A percentile compares a stretch with the other conserved stretches of the same genome.
Evolutionary conservation across 2,329 filamentous ascomycete species (phyloP).

Genomic region (Botryotinia convoluta): DNA sequence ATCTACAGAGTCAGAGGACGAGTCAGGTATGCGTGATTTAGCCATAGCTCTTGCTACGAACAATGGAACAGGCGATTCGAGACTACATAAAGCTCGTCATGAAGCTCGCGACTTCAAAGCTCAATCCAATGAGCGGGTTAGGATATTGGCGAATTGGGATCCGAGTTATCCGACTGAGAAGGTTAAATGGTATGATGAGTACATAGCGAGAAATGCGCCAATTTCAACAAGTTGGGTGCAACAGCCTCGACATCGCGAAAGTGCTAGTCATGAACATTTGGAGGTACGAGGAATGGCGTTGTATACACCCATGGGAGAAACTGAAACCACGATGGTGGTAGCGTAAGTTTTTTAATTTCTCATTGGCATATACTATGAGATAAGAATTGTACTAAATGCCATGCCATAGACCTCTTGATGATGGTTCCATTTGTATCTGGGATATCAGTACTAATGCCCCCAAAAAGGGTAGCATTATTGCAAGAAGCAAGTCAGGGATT

Average conservation of each 20-base stretch:
- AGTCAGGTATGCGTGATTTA: constrained; percentile 42
- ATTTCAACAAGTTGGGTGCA: constrained; percentile 77
- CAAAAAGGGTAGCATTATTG: constrained; percentile 60
- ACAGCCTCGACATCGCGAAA: constrained; percentile 50
- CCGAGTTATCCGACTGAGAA: constrained; percentile 69
- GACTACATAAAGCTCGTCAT: constrained; percentile 28
- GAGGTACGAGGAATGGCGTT: constrained; percentile 75
- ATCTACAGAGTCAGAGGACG: constrained; percentile 39
- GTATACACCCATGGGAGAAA: constrained; percentile 54
- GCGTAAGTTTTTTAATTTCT: constrained; percentile 40
- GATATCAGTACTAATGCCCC: constrained; percentile 60
- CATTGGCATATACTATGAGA: not conserved
- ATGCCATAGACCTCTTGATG: constrained; percentile 61
- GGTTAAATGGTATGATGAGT: constrained; percentile 85
- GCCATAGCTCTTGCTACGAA: constrained; percentile 28
- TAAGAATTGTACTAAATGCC: not conserved
- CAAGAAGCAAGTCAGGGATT: constrained; percentile 63
- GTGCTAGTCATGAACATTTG: constrained; percentile 46
- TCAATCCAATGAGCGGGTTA: constrained; percentile 44
- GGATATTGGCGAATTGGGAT: constrained; percentile 78
- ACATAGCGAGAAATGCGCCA: constrained; percentile 75
- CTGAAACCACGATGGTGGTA: constrained; percentile 59
- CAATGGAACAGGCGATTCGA: constrained; percentile 35
- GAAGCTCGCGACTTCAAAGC: constrained; percentile 31
- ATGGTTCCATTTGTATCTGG: constrained; percentile 87